phyloP scores from a whole-genome alignment of 345 rosid species.

The Pugionium dolabratum region DNA sequence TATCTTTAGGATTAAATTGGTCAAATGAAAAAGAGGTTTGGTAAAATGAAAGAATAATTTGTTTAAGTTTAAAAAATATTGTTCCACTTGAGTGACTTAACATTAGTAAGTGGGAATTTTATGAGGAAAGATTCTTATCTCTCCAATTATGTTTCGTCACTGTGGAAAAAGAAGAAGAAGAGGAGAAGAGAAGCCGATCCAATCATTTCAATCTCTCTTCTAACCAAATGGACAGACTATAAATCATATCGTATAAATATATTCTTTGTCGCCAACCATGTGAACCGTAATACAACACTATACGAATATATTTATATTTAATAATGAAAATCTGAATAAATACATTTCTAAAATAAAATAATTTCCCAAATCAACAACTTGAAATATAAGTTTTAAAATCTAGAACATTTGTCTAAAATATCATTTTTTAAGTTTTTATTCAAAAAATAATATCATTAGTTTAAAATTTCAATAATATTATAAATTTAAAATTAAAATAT shows the following conservation, averaged over 20 bases:
- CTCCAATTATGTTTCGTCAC: conserved; percentile 22
- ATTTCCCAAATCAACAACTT: conserved; percentile 9
- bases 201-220: conserved; percentile 35
- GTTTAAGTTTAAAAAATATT: neutral
- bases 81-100: conserved; percentile 29
- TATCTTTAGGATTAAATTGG: conserved; percentile 25
- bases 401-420: no score
- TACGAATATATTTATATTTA: conserved; percentile 13
- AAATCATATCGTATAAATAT: conserved; percentile 31
- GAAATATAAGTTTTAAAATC: neutral
- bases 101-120: conserved; percentile 35
- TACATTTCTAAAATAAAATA: no score
- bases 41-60: neutral
- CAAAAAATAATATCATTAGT: no score
- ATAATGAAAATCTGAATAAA: conserved; percentile 1
- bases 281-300: conserved; percentile 13
- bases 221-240: conserved; percentile 24
- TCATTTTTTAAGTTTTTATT: no score
- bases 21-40: conserved; percentile 24
- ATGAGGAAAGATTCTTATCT: conserved; percentile 24
- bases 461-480: no score
- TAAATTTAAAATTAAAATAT: no score
- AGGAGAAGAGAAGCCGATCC: conserved; percentile 35
- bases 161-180: conserved; percentile 2
- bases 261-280: conserved; percentile 32